A percentile compares a stretch with the other conserved stretches of the same genome.
Evolutionary conservation across 1,284 basidiomycete genomes (phyloP).

Genomic region (Rhodotorula sp.): DNA sequence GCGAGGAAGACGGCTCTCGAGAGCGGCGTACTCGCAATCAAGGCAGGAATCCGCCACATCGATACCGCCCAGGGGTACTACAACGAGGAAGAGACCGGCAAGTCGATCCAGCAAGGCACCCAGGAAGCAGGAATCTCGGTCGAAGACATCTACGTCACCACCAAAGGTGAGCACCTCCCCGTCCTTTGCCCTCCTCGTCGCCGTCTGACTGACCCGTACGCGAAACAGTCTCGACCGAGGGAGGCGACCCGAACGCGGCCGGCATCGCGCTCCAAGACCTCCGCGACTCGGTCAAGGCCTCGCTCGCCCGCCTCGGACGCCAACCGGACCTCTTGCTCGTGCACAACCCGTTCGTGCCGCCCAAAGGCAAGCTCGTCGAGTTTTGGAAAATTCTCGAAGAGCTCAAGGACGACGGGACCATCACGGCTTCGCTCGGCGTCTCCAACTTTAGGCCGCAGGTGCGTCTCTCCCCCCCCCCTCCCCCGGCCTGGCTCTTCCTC

Average conservation of each 20-base stretch:
- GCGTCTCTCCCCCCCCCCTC: background rate
- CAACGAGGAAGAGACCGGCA: conserved; percentile 39
- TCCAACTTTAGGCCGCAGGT: conserved; percentile 44
- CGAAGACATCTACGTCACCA: conserved; percentile 34
- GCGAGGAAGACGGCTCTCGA: conserved; percentile 34
- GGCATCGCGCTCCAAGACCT: conserved; percentile 27
- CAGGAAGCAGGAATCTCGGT: conserved; percentile 16
- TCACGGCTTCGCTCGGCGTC: conserved; percentile 40
- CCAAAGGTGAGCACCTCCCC: conserved; percentile 30
- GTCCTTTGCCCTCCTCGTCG: no score
- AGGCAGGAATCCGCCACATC: conserved; percentile 34
- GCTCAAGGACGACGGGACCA: conserved; percentile 43
- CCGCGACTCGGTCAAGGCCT: conserved; percentile 12
- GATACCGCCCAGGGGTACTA: conserved; percentile 41
- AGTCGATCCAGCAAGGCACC: conserved; percentile 24
- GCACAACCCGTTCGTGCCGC: conserved; percentile 41
- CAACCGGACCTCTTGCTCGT: conserved; percentile 34
- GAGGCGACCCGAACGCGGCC: conserved; percentile 23
- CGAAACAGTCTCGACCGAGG: conserved; percentile 22
- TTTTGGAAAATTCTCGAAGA: conserved; percentile 44
- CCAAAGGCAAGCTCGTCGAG: conserved; percentile 36
- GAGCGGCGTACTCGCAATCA: conserved; percentile 30
- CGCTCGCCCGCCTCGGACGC: conserved; percentile 21
- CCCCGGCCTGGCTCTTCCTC: background rate
- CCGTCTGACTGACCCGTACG: background rate